Percentiles rank a stretch among this genome's conserved stretches.
These are phyloP conservation scores for Fusarium foetens DNA, from an alignment of 2,329 filamentous ascomycete species.

Conservation along the genomic window DNA sequence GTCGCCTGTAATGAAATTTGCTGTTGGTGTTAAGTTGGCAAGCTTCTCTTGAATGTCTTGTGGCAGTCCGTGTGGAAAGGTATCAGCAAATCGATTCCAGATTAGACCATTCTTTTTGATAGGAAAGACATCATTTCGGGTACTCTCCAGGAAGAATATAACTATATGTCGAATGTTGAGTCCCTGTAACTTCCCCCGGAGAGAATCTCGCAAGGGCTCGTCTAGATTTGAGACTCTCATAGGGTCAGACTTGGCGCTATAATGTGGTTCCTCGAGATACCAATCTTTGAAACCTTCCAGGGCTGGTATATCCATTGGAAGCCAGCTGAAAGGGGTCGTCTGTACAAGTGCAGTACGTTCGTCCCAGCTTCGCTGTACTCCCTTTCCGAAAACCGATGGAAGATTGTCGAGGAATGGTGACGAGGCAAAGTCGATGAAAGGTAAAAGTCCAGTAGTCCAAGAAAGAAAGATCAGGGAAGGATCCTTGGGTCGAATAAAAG, in stretches of 20 bases:
- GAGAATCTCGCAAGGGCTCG: constrained; percentile 41
- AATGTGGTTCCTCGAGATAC: constrained; percentile 44
- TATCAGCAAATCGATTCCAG: constrained; percentile 46
- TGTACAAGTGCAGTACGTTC: constrained; percentile 43
- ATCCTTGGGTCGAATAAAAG: constrained; percentile 42
- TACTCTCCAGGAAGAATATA: constrained; percentile 57
- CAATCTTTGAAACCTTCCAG: constrained; percentile 44
- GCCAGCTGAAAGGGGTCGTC: constrained; percentile 36
- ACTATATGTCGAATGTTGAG: constrained; percentile 55
- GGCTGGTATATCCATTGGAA: constrained; percentile 33
- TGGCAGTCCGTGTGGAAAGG: constrained; percentile 47
- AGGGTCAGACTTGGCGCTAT: constrained; percentile 51
- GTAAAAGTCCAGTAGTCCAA: constrained; percentile 47
- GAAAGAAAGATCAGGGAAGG: constrained; percentile 48
- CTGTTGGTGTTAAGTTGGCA: constrained; percentile 45
- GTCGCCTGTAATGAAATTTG: constrained; percentile 49
- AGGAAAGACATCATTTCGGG: constrained; percentile 56
- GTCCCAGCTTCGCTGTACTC: constrained; percentile 41
- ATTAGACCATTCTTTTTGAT: constrained; percentile 53
- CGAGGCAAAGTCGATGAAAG: constrained; percentile 48
- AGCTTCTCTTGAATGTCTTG: constrained; percentile 43
- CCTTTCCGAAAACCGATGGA: constrained; percentile 30
- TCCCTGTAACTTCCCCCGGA: constrained; percentile 38
- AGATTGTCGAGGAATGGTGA: constrained; percentile 42
- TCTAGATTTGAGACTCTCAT: constrained; percentile 53